Conservation (phyloP, 495 filamentous ascomycete genomes). For the Xylaria curta region DNA sequence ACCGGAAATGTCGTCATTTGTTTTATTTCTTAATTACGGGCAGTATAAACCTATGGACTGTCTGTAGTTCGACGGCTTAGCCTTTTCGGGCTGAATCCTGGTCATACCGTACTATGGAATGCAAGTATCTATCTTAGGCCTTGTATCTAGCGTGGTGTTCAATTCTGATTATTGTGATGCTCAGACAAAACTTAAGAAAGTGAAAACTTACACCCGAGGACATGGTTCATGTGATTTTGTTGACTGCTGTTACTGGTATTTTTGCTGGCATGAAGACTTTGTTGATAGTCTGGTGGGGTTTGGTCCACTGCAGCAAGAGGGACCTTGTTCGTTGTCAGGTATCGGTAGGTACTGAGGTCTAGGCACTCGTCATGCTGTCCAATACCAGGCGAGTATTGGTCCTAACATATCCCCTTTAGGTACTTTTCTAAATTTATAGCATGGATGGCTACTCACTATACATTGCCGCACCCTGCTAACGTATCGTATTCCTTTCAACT, state of each 20-base stretch:
- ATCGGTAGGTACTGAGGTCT: slow-evolving; percentile 22
- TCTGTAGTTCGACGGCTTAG: neutral
- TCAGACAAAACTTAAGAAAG: neutral
- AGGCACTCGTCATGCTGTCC: slow-evolving; percentile 13
- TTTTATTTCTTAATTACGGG: neutral
- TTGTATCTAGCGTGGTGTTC: neutral
- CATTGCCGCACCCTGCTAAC: neutral
- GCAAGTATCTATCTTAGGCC: neutral
- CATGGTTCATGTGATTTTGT: neutral
- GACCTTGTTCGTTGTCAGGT: slow-evolving; percentile 1
- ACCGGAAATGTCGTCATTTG: neutral
- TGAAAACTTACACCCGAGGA: neutral
- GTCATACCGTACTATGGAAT: neutral
- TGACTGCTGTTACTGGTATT: slow-evolving; percentile 6
- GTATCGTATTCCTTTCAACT: neutral
- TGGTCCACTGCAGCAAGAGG: slow-evolving; percentile 1
- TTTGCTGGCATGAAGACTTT: neutral
- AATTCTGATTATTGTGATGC: neutral
- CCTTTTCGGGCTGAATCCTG: neutral
- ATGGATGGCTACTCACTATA: slow-evolving; percentile 17
- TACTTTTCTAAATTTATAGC: slow-evolving; percentile 9
- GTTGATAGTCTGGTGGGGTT: neutral
- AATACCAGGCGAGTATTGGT: slow-evolving; percentile 19
- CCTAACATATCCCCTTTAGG: slow-evolving; percentile 25
- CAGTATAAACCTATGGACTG: neutral